Conservation (phyloP, 2,329 filamentous ascomycete genomes). For the Venturia nashicola region DNA sequence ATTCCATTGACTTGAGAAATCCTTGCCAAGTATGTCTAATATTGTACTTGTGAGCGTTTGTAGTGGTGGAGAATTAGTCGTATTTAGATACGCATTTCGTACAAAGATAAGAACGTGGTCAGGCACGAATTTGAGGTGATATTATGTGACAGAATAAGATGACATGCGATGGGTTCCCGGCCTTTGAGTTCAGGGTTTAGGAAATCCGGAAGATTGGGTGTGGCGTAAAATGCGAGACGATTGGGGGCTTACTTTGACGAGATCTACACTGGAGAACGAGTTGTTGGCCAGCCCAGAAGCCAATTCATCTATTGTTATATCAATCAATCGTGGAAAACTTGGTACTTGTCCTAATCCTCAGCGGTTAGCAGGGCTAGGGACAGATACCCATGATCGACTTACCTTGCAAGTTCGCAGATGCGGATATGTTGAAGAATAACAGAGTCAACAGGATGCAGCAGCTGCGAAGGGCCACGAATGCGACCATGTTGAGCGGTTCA, state of each 20-base stretch:
- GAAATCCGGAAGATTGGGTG: background rate
- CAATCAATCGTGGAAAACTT: conserved; percentile 30
- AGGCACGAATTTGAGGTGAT: background rate
- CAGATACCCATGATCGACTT: background rate
- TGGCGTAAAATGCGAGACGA: background rate
- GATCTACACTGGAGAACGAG: conserved; percentile 40
- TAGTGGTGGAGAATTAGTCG: background rate
- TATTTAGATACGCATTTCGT: background rate
- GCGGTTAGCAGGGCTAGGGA: background rate
- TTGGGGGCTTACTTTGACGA: conserved; percentile 30
- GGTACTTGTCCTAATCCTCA: background rate
- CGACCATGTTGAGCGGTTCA: background rate
- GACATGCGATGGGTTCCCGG: background rate
- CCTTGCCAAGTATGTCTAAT: conserved; percentile 36
- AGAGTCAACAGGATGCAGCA: background rate
- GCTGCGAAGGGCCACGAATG: background rate
- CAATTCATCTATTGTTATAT: conserved; percentile 41
- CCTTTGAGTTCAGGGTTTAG: background rate
- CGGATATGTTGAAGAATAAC: background rate
- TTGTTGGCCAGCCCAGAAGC: conserved; percentile 34
- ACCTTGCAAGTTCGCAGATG: background rate
- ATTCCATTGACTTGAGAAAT: conserved; percentile 41
- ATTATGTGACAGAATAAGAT: background rate
- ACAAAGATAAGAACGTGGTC: background rate
- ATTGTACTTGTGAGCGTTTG: background rate